Evolutionary conservation across 2,329 filamentous ascomycete genomes (phyloP), one percentile per base, ranked within the genome.

Genomic region (Ceratocystis colombiana): DNA sequence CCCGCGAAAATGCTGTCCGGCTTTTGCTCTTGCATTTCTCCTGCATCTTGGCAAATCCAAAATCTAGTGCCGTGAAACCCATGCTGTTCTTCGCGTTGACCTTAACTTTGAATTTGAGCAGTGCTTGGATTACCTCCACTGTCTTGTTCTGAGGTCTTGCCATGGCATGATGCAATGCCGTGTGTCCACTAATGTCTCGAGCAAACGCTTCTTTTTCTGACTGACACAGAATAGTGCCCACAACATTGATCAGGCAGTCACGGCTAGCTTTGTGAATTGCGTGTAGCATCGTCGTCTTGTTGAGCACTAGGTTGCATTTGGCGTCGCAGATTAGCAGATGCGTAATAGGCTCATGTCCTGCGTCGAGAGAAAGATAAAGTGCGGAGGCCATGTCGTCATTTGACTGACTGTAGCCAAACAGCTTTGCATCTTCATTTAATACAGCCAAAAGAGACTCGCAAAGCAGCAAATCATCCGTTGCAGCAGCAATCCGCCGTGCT

Each of bases 281-380:
- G 33, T 68, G 67, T 6, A 66, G 44, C 17, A 37, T 33, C 1
- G 64, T 62, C 0, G 46, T 8, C 46, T 62, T 37, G 55, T 68
- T 66, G n/a, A 68, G 44, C 5, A 66, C 22, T 3, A 61, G 28
- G 22, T 62, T 44, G 41, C 64, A 8, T 30, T 45, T 37, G 15
- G 22, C 30, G 2, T 48, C 20, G 12, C 33, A 12, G 17, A 64
- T 64, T 4, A 68, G 44, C 22, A 65, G n/a, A 6, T 50, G 57
- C 8, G 50, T 55, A 53, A 64, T 33, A 6, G 33, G 37, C 28
- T 64, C 61, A 61, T 66, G 67, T 5, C 41, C 33, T 7, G 64
- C 61, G 59, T 68, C 64, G 1, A 68, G 50, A 22, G 67, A 30
- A 10, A 68, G 55, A 45, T 68, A 68, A 15, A 68, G 45, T 15